A percentile compares a stretch with the other conserved stretches of the same genome.
Evolutionary conservation across 768 basidiomycete genomes (phyloP).

Genomic region (Cubamyces sp.): DNA sequence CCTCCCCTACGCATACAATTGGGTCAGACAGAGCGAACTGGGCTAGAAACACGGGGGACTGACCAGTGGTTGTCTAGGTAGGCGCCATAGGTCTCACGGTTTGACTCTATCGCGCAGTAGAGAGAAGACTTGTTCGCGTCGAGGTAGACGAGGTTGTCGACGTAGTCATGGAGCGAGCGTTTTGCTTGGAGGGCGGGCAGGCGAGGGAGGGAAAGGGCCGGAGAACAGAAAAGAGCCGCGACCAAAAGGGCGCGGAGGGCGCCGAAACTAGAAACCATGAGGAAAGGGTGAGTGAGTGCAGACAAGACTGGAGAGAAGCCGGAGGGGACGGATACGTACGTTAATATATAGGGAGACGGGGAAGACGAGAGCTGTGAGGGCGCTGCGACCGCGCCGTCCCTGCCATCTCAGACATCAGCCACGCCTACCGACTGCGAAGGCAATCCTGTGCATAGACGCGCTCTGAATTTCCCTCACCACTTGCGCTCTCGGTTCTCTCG

Average conservation of each 20-base stretch:
- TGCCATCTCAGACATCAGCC: constrained; percentile 14
- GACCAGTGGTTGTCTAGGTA: constrained; percentile 22
- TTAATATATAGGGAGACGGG: constrained; percentile 11
- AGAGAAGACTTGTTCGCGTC: constrained; percentile 15
- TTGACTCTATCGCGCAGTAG: constrained; percentile 11
- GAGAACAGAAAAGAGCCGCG: constrained; percentile 14
- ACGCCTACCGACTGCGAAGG: constrained; percentile 1
- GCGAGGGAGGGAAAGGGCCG: constrained; percentile 15
- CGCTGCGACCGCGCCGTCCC: constrained; percentile 5
- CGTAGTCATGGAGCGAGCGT: constrained; percentile 14
- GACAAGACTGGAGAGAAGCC: constrained; percentile 17
- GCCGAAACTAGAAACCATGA: constrained; percentile 22
- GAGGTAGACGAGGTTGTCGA: constrained; percentile 18
- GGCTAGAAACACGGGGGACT: not conserved
- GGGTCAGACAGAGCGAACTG: not conserved
- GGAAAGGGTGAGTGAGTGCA: constrained; percentile 15
- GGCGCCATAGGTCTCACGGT: constrained; percentile 12
- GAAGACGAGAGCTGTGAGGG: constrained; percentile 7
- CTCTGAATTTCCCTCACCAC: not conserved
- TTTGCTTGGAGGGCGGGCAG: constrained; percentile 2
- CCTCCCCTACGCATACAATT: constrained; percentile 4
- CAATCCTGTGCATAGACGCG: constrained; percentile 11
- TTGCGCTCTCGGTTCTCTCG: constrained; percentile 16
- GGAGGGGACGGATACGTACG: not conserved
- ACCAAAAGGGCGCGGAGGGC: constrained; percentile 22